Evolutionary conservation across 2,329 filamentous ascomycete species (phyloP).

Genomic region (Botrytis paeoniae): DNA sequence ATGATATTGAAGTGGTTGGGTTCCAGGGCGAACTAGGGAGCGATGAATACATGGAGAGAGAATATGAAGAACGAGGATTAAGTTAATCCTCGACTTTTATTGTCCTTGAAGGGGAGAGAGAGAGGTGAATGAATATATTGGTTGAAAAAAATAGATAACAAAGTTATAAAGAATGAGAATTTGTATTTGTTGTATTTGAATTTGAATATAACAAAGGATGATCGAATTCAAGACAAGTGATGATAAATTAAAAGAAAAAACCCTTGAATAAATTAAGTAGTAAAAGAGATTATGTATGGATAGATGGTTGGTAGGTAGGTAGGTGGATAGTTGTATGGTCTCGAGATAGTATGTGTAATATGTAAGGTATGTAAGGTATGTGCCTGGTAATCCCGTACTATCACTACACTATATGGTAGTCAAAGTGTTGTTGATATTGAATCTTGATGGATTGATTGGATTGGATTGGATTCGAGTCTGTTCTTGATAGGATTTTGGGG

Average conservation of each 20-base stretch:
- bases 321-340: background rate
- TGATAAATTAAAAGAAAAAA: background rate
- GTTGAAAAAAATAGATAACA: background rate
- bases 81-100: background rate
- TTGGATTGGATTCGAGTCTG: background rate
- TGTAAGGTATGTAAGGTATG: background rate
- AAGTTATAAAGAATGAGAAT: background rate
- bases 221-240: background rate
- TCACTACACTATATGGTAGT: background rate
- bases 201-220: background rate
- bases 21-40: conserved; percentile 32
- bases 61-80: background rate
- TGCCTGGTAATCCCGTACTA: background rate
- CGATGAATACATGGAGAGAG: conserved; percentile 26
- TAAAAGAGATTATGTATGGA: background rate
- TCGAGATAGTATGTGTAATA: background rate
- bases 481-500: background rate
- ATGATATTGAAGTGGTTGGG: conserved; percentile 21
- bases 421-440: background rate
- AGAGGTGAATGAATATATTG: background rate
- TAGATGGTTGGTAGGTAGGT: background rate
- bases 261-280: background rate
- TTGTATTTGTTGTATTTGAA: background rate
- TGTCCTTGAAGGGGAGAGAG: too few relatives aligned
- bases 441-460: background rate